Base-by-base conservation (phyloP, 2,329 filamentous ascomycete species). In the Exserohilum rostratum region DNA sequence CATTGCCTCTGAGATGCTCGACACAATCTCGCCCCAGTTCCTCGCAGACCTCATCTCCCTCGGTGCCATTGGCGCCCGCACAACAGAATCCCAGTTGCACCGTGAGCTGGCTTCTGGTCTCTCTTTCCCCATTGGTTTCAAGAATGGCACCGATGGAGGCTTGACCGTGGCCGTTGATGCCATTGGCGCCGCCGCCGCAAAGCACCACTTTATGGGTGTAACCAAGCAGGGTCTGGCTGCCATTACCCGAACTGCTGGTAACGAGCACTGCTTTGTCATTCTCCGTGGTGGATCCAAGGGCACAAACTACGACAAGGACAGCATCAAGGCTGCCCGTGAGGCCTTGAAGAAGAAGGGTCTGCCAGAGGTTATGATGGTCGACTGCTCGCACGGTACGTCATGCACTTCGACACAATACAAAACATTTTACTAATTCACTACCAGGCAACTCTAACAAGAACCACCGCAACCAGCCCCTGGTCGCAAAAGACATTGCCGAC, bases 21-120 rank as follows among this genome's bases (percentile, higher is more conserved):
- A 99, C 76, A 99, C 95, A 62, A 98, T 99, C 78, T 96, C 91
- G 3, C 95, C 95, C 5, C 95, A 99, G 83, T 99, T 95, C 84
- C 87, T 98, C 38, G 92, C 95, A 57, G 95, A 99, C 77, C 86
- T 96, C 67, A 93, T 99, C 76, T 96, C 91, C 0, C 88, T 98
- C 22, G 95, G 95, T 57, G 95, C 95, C 54, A 96, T 99, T 71
- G 95, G 95, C 59, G 95, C 95, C 38, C 87, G 95, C 64, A 99
- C 95, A 38, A 99, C 95, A 45, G 95, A 99, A 81, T 95, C 90
- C 51, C 95, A 99, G 80, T 83, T 98, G 63, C 95, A 99, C 80
- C 89, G 95, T 61, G 95, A 99, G 81, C 86, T 99, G 60, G 95
- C 95, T 5, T 96, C 90, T 25, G 95, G 95, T 67, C 84, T 98